A percentile compares a stretch with the other conserved stretches of the same genome.
Conservation (phyloP, 345 rosid genomes). For the Pistacia integerrima region DNA sequence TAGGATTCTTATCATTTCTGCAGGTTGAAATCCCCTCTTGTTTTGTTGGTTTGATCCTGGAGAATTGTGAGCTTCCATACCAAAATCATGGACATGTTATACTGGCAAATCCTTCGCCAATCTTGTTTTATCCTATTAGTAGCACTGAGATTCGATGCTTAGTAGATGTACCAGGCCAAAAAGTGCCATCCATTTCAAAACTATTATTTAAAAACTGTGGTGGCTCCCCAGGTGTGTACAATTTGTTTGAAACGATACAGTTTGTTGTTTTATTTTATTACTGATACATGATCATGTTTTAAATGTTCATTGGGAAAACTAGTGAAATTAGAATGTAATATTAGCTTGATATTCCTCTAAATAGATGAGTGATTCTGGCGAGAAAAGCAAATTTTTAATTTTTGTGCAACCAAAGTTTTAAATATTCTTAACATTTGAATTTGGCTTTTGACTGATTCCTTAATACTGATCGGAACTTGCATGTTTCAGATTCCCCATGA, state of each 20-base stretch:
- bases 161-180: conserved; percentile 1
- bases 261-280: too few species aligned
- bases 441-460: too few species aligned
- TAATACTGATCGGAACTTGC: background rate
- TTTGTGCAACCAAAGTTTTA: too few species aligned
- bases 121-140: conserved; percentile 7
- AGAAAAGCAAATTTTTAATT: background rate
- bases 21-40: conserved; percentile 9
- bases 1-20: background rate
- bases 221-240: background rate
- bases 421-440: too few species aligned
- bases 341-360: background rate
- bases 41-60: conserved; percentile 9
- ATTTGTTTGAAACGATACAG: background rate
- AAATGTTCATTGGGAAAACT: background rate
- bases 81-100: background rate
- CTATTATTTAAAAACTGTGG: conserved; percentile 16
- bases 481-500: conserved; percentile 7
- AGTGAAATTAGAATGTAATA: background rate
- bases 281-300: too few species aligned
- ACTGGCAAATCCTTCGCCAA: background rate
- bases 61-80: conserved; percentile 1
- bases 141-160: background rate
- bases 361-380: background rate
- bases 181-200: conserved; percentile 8